These are phyloP conservation scores for Copromyces sp. DNA, from an alignment of 495 filamentous ascomycete genomes.

Conservation along the genomic window DNA sequence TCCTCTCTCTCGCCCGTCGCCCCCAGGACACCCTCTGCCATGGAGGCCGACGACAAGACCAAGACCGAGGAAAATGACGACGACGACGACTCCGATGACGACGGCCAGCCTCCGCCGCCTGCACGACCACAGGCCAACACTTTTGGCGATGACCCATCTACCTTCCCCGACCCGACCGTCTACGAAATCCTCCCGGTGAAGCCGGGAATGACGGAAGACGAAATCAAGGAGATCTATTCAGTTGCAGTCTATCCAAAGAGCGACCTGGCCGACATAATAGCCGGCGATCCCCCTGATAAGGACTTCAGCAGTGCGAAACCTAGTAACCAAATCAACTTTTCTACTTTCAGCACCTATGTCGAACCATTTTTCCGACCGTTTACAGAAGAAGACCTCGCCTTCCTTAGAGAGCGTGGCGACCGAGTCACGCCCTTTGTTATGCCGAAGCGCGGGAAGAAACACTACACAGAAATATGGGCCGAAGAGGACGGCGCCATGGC, in stretches of 20 bases:
- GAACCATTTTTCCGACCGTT: slow-evolving; percentile 87
- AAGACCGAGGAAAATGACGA: slow-evolving; percentile 38
- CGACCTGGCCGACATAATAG: slow-evolving; percentile 74
- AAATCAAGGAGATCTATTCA: slow-evolving; percentile 75
- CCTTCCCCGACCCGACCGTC: slow-evolving; percentile 83
- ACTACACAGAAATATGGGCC: slow-evolving; percentile 84
- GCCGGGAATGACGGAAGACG: slow-evolving; percentile 65
- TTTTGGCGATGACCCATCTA: slow-evolving; percentile 86
- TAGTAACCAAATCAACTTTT: slow-evolving; percentile 81
- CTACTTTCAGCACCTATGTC: slow-evolving; percentile 76
- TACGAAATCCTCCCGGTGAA: slow-evolving; percentile 79
- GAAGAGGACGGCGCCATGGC: slow-evolving; percentile 79
- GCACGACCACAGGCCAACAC: slow-evolving; percentile 64
- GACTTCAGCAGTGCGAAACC: slow-evolving; percentile 95
- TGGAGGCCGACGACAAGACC: slow-evolving; percentile 41
- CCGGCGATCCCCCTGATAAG: slow-evolving; percentile 79
- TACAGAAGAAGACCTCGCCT: slow-evolving; percentile 90
- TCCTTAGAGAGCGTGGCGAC: slow-evolving; percentile 83
- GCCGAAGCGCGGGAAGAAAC: slow-evolving; percentile 71
- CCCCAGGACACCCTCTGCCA: slow-evolving; percentile 36
- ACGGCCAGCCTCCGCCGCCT: slow-evolving; percentile 70
- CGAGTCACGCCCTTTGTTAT: slow-evolving; percentile 73
- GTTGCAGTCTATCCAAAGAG: slow-evolving; percentile 72
- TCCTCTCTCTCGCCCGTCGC: slow-evolving; percentile 54
- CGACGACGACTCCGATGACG: slow-evolving; percentile 52